A percentile compares a stretch with the other conserved stretches of the same genome.
phyloP scores from a whole-genome alignment of 179 eudicot genomes.

The Vitellaria paradoxa region DNA sequence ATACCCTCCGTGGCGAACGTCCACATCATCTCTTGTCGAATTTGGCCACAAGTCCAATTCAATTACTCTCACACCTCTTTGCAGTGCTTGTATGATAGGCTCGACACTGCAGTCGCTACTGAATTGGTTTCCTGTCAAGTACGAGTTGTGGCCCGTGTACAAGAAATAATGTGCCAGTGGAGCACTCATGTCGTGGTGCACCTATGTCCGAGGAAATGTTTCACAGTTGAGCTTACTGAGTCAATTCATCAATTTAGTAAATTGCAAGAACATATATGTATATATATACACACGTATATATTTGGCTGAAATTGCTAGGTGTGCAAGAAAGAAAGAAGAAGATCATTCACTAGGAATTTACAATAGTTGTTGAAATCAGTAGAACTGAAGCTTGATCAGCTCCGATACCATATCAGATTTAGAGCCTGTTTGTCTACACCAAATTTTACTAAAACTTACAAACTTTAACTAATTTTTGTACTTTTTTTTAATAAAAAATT shows the following conservation, averaged over 20 bases:
- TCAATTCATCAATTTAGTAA: background rate
- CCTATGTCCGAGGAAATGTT: constrained; percentile 34
- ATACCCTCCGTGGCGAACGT: constrained; percentile 97
- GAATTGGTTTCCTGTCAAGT: constrained; percentile 91
- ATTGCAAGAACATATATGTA: background rate
- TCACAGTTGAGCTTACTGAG: background rate
- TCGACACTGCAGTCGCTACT: constrained; percentile 88
- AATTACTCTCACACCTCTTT: constrained; percentile 83
- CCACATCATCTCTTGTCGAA: constrained; percentile 57
- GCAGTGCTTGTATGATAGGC: constrained; percentile 74
- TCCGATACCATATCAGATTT: no score
- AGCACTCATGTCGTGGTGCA: constrained; percentile 82
- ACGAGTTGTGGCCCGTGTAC: constrained; percentile 93
- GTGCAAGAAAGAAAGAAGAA: background rate
- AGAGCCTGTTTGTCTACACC: no score
- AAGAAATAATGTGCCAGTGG: constrained; percentile 92
- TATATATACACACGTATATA: no score
- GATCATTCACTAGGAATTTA: background rate
- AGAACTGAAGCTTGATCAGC: no score
- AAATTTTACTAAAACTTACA: no score
- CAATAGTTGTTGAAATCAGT: no score
- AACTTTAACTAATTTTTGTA: no score
- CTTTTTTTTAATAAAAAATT: no score
- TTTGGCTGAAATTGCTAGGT: no score
- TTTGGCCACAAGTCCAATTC: constrained; percentile 98